Evolutionary conservation across 768 basidiomycete genomes (phyloP).

Genomic region (Lactifluus rugatus): DNA sequence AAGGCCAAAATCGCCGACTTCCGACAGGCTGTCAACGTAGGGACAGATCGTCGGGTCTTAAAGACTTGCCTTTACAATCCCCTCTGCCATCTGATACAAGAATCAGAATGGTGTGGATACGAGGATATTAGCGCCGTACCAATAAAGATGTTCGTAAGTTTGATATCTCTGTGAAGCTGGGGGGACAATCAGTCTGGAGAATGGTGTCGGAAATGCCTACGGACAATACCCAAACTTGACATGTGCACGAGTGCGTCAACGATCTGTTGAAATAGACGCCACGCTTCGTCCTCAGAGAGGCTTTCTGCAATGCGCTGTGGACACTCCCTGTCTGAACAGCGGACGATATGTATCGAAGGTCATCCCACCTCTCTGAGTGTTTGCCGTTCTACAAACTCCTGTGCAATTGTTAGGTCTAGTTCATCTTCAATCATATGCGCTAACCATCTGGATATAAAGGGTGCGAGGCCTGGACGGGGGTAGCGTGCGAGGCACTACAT

Average conservation of each 20-base stretch:
- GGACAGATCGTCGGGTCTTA: neutral
- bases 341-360: slow-evolving; percentile 1
- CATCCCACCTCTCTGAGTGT: slow-evolving; percentile 68
- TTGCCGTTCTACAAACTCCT: slow-evolving; percentile 89
- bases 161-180: slow-evolving; percentile 79
- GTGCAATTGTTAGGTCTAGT: slow-evolving; percentile 9
- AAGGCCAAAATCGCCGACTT: slow-evolving; percentile 89
- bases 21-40: slow-evolving; percentile 10
- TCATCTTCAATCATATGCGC: slow-evolving; percentile 12
- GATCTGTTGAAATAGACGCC: slow-evolving; percentile 85
- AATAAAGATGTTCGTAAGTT: slow-evolving; percentile 89
- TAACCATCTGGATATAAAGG: slow-evolving; percentile 91
- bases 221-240: slow-evolving; percentile 75
- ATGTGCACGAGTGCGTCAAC: slow-evolving; percentile 86
- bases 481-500: slow-evolving; percentile 7
- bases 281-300: slow-evolving; percentile 74
- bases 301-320: slow-evolving; percentile 68
- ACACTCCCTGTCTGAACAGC: neutral
- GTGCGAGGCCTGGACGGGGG: slow-evolving; percentile 33
- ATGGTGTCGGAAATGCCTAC: slow-evolving; percentile 23
- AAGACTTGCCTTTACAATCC: slow-evolving; percentile 59
- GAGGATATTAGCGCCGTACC: slow-evolving; percentile 38
- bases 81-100: slow-evolving; percentile 58
- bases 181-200: slow-evolving; percentile 8
- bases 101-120: neutral